Evolutionary conservation across 2,329 filamentous ascomycete species (phyloP), one percentile per base, ranked within the genome.

Genomic region (Neoarthrinium moseri): DNA sequence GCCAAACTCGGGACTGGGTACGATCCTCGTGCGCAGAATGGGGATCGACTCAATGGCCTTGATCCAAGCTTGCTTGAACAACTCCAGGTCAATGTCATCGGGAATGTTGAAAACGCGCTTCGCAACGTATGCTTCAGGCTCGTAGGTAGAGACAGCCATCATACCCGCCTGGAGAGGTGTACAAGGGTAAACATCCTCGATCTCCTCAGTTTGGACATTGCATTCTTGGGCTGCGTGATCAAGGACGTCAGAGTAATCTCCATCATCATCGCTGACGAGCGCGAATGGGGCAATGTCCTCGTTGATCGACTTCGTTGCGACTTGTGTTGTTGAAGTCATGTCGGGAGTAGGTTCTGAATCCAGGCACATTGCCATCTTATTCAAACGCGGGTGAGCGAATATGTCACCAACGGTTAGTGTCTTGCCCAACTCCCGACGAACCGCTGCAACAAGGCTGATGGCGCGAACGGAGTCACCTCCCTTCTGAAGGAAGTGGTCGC

Each of bases 121-220:
- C 5, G 41, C 27, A 12, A 46, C 41, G 15, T 46, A 46, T 18
- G 43, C 36, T n/a, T 39, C 43, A 10, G 37, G 43, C 2, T 36
- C 35, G 5, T 30, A 22, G 15, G 41, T 46, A 17, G 26, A 38
- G 12, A 30, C 35, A 13, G 43, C 43, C 27, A 46, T 40, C 22
- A 46, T 30, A n/a, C 45, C 45, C 29, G 41, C 45, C 24, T 45
- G 43, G 10, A 35, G 29, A 13, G 43, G 33, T 17, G 43, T 45
- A 8, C 32, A 38, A 13, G 43, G 43, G 13, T 38, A 39, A n/a
- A 45, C 20, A 32, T 45, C 35, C 18, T 45, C 34, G 18, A 45
- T 39, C 8, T 12, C 21, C 10, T 6, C 10, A 10, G 8, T 6
- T 21, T 20, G 11, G 6, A 38, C 15, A 11, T 15, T 15, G 32